Percentiles rank a stretch among this genome's conserved stretches.
Conservation (phyloP, 345 rosid genomes). For the Alliaria petiolata region DNA sequence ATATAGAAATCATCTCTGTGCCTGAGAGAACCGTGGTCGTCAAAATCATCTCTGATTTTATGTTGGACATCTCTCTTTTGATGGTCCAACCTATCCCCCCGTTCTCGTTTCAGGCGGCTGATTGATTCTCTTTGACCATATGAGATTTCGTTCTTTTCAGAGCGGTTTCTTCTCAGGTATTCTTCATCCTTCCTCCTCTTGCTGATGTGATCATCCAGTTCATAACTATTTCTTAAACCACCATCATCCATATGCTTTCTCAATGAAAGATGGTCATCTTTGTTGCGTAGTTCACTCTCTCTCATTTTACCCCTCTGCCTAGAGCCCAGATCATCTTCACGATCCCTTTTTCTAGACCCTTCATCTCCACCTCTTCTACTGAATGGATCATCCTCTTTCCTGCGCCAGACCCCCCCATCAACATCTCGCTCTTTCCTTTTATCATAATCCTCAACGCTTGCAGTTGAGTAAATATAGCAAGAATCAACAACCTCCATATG, state of each 20-base stretch:
- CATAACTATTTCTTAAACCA: constrained; percentile 52
- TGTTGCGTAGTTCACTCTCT: constrained; percentile 62
- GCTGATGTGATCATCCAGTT: constrained; percentile 58
- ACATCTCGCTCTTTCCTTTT: constrained; percentile 64
- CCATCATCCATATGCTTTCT: constrained; percentile 81
- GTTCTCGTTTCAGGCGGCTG: constrained; percentile 70
- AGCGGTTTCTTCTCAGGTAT: constrained; percentile 49
- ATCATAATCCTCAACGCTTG: constrained; percentile 59
- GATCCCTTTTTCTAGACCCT: constrained; percentile 69
- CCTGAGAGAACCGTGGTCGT: constrained; percentile 64
- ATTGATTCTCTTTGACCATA: constrained; percentile 60
- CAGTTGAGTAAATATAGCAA: constrained; percentile 36
- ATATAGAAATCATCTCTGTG: constrained; percentile 71
- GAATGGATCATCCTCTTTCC: constrained; percentile 58
- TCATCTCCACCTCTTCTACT: constrained; percentile 59
- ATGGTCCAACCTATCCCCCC: constrained; percentile 63
- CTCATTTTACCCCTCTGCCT: constrained; percentile 68
- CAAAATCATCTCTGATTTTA: constrained; percentile 66
- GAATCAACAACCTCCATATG: constrained; percentile 58
- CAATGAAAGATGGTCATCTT: constrained; percentile 53
- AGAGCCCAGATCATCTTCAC: constrained; percentile 60
- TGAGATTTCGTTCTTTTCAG: constrained; percentile 58
- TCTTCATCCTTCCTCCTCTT: constrained; percentile 86
- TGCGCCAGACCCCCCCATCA: constrained; percentile 55
- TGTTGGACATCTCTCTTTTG: constrained; percentile 73